Percentiles rank a stretch among this genome's conserved stretches.
Conservation (phyloP, 176 grass and related monocot species). For the Phyllostachys edulis region DNA sequence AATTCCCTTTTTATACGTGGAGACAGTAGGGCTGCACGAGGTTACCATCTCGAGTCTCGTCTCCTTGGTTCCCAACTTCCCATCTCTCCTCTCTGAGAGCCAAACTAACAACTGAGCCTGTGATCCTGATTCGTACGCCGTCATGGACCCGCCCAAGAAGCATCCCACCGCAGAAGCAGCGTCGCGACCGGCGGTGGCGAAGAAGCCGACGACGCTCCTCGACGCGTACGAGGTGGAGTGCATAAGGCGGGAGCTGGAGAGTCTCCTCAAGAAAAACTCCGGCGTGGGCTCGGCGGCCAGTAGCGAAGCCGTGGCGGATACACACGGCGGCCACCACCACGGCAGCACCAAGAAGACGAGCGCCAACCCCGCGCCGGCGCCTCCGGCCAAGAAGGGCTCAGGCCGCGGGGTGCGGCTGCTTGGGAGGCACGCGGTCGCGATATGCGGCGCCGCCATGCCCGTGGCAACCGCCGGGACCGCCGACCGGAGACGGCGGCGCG, state of each 20-base stretch:
- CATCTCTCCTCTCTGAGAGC: neutral
- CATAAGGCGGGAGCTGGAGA: slow-evolving; percentile 63
- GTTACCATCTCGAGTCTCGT: neutral
- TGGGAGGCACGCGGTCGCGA: slow-evolving; percentile 39
- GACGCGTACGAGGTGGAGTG: slow-evolving; percentile 76
- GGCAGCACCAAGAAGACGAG: neutral
- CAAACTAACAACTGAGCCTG: neutral
- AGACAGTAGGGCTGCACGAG: neutral
- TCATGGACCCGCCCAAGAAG: neutral
- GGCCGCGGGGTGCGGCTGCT: slow-evolving; percentile 1
- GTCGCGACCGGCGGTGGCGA: neutral
- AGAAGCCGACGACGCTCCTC: slow-evolving; percentile 54
- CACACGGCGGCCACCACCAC: neutral
- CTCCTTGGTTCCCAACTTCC: neutral
- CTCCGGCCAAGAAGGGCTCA: neutral
- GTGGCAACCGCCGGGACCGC: neutral
- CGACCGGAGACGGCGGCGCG: neutral
- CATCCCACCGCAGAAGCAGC: neutral
- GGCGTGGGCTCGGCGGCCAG: neutral
- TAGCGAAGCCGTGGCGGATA: neutral
- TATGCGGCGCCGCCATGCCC: slow-evolving; percentile 35
- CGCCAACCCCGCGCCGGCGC: neutral
- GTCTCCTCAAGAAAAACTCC: slow-evolving; percentile 29
- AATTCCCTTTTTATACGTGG: neutral
- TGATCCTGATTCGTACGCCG: neutral